These are phyloP conservation scores for Penicillium sumatraense DNA, from an alignment of 2,329 filamentous ascomycete species.

Conservation along the genomic window DNA sequence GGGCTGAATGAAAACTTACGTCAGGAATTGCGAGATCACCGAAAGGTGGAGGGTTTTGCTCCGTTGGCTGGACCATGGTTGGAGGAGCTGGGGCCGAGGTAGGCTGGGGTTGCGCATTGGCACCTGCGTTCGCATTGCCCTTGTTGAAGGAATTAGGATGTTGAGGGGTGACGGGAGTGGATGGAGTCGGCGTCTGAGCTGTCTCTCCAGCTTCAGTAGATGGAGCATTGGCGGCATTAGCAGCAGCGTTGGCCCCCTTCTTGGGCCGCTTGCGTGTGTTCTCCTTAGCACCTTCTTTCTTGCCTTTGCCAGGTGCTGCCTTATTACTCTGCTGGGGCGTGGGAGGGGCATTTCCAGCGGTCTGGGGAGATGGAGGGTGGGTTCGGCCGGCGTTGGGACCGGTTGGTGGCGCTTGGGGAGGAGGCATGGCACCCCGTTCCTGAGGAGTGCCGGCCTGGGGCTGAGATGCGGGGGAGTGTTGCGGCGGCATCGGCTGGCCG, in stretches of 20 bases:
- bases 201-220: slow-evolving; percentile 53
- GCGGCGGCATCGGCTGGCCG: slow-evolving; percentile 52
- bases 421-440: slow-evolving; percentile 59
- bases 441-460: slow-evolving; percentile 60
- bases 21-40: slow-evolving; percentile 42
- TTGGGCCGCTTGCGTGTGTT: slow-evolving; percentile 50
- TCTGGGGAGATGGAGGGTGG: slow-evolving; percentile 50
- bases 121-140: slow-evolving; percentile 41
- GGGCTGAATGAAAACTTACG: no score
- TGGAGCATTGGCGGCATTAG: slow-evolving; percentile 47
- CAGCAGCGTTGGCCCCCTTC: slow-evolving; percentile 48
- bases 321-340: slow-evolving; percentile 66
- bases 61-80: slow-evolving; percentile 40
- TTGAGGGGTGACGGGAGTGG: slow-evolving; percentile 54
- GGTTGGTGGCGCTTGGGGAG: slow-evolving; percentile 50
- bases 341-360: slow-evolving; percentile 57
- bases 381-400: slow-evolving; percentile 46
- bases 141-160: slow-evolving; percentile 52
- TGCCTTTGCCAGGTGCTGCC: slow-evolving; percentile 58
- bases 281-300: slow-evolving; percentile 59
- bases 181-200: slow-evolving; percentile 51
- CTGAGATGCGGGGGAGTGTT: slow-evolving; percentile 48
- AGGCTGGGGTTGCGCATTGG: slow-evolving; percentile 37
- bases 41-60: slow-evolving; percentile 38
- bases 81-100: slow-evolving; percentile 42